These are phyloP conservation scores for Hydnomerulius pinastri DNA, from an alignment of 768 basidiomycete genomes.

Conservation along the genomic window DNA sequence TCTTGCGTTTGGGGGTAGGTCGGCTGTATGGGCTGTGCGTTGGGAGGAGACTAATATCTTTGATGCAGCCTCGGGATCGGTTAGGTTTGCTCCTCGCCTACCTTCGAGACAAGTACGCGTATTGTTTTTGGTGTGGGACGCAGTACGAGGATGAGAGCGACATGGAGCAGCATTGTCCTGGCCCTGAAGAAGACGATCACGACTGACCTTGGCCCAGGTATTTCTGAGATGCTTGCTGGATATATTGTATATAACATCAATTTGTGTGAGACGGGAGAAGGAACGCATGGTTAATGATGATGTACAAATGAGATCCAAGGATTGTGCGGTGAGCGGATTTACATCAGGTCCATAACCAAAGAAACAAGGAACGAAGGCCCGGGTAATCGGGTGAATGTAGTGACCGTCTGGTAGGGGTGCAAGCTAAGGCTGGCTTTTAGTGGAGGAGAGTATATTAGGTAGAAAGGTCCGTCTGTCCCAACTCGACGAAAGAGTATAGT, in stretches of 20 bases:
- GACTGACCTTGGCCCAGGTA: slow-evolving; percentile 46
- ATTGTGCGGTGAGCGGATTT: slow-evolving; percentile 16
- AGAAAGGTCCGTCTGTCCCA: slow-evolving; percentile 5
- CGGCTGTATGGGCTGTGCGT: slow-evolving; percentile 3
- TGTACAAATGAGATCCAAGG: slow-evolving; percentile 33
- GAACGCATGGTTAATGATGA: slow-evolving; percentile 27
- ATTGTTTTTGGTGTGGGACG: slow-evolving; percentile 91
- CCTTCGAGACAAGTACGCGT: slow-evolving; percentile 67
- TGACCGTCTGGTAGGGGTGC: neutral
- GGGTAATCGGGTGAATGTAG: neutral
- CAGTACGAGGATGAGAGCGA: slow-evolving; percentile 65
- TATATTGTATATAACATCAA: slow-evolving; percentile 1
- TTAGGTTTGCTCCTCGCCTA: slow-evolving; percentile 69
- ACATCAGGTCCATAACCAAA: slow-evolving; percentile 19
- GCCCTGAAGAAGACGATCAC: slow-evolving; percentile 74
- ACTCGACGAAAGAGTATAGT: slow-evolving; percentile 4
- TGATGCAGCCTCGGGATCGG: slow-evolving; percentile 65
- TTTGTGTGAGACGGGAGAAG: neutral
- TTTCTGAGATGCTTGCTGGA: neutral
- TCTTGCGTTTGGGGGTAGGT: slow-evolving; percentile 65
- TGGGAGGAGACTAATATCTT: slow-evolving; percentile 12
- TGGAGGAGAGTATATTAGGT: neutral
- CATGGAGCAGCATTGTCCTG: slow-evolving; percentile 69
- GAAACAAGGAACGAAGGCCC: slow-evolving; percentile 17
- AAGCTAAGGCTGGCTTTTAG: neutral